These are phyloP conservation scores for Helicostylum pulchrum DNA, from an alignment of 192 early-diverging fungal species.

Conservation along the genomic window DNA sequence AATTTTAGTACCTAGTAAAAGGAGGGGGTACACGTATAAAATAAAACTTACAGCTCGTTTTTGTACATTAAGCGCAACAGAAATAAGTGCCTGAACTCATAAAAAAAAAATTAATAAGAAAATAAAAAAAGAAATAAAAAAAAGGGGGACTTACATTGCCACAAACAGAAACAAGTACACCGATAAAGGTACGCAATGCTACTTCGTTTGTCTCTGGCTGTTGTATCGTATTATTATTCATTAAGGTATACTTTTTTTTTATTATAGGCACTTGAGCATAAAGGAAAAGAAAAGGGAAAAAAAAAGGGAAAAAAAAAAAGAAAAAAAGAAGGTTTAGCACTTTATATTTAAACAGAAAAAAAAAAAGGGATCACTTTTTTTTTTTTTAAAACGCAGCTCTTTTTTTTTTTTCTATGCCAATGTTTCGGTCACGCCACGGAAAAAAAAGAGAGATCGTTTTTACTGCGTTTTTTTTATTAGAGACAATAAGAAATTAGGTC, in stretches of 20 bases:
- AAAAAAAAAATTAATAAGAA: background rate
- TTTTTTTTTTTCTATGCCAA: no score
- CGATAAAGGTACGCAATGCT: slow-evolving; percentile 52
- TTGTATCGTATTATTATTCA: background rate
- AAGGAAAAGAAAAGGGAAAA: background rate
- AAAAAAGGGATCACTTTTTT: background rate
- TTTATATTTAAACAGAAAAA: background rate
- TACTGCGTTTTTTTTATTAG: no score
- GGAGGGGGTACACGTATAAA: slow-evolving; percentile 14
- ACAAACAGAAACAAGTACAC: slow-evolving; percentile 58
- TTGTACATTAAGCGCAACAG: slow-evolving; percentile 69
- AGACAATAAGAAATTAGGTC: no score
- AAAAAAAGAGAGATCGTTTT: no score
- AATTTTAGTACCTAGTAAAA: background rate
- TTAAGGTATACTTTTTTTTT: background rate
- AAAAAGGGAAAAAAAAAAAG: background rate
- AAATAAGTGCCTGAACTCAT: slow-evolving; percentile 54
- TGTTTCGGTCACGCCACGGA: no score
- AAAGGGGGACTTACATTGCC: slow-evolving; percentile 51
- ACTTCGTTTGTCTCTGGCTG: slow-evolving; percentile 17
- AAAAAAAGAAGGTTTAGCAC: background rate
- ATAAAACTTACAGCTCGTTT: slow-evolving; percentile 57
- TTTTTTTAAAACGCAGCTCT: background rate
- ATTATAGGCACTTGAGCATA: background rate
- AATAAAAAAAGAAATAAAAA: background rate